Evolutionary conservation across 1,139 yeast species (phyloP).

Genomic region (Wickerhamiella pararugosa): DNA sequence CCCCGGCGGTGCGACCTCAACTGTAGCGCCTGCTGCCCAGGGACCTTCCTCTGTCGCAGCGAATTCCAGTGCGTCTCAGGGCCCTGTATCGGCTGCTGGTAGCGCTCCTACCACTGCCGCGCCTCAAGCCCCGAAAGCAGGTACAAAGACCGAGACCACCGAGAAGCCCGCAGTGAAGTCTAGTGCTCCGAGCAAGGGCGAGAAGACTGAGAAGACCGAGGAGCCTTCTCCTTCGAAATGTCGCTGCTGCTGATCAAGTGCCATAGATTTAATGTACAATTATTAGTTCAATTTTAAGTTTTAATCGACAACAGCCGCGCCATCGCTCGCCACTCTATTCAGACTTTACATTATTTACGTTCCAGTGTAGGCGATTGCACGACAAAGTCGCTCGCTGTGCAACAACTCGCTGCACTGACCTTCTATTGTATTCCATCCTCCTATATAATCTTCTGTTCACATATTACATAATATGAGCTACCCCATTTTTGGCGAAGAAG

Average conservation of each 20-base stretch:
- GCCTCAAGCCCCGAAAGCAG: neutral
- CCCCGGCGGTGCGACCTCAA: neutral
- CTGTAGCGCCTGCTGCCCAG: neutral
- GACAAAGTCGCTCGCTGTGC: neutral
- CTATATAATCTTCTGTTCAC: neutral
- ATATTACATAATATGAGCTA: slow-evolving; percentile 40
- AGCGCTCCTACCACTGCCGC: neutral
- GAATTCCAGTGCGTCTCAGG: neutral
- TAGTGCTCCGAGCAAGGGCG: slow-evolving; percentile 2
- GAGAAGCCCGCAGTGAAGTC: neutral
- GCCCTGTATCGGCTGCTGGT: neutral
- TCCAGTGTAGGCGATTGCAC: neutral
- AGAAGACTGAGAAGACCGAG: neutral
- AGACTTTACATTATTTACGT: neutral
- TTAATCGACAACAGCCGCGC: neutral
- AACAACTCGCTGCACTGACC: neutral
- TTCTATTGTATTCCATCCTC: neutral
- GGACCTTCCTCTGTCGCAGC: neutral
- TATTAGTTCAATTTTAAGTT: neutral
- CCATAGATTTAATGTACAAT: neutral
- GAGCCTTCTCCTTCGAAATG: neutral
- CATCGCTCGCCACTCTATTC: neutral
- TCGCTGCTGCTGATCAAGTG: neutral
- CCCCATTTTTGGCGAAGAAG: slow-evolving; percentile 93
- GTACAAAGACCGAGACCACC: neutral